Percentiles rank a stretch among this genome's conserved stretches.
These are phyloP conservation scores for Microcos paniculata DNA, from an alignment of 345 rosid genomes.

Conservation along the genomic window DNA sequence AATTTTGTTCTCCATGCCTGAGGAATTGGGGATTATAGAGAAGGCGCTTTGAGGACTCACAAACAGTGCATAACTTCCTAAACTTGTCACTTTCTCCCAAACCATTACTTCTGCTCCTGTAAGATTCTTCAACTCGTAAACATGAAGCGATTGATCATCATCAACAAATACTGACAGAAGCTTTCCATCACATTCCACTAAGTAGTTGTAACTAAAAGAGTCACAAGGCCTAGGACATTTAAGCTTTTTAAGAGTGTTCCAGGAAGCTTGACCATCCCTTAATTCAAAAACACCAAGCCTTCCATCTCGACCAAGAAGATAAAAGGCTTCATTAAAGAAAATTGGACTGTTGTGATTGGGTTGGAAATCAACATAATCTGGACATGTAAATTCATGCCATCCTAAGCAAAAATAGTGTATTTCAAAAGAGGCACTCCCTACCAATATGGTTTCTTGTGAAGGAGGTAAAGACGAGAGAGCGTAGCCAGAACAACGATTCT, in stretches of 20 bases:
- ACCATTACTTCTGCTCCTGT: not conserved
- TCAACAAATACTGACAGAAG: not conserved
- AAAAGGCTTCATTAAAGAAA: not conserved
- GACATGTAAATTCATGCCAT: not conserved
- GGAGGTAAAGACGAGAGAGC: not conserved
- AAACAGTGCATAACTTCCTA: not conserved
- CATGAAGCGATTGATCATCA: not conserved
- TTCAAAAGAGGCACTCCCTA: not conserved
- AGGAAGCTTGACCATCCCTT: not conserved
- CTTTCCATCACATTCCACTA: not conserved
- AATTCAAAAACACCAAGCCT: not conserved
- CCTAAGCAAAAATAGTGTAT: not conserved
- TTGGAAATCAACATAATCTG: not conserved
- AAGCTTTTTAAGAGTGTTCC: not conserved
- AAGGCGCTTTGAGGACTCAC: not conserved
- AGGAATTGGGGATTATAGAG: not conserved
- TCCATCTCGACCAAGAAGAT: not conserved
- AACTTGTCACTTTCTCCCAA: not conserved
- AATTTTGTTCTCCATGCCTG: not conserved
- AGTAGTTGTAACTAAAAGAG: not conserved
- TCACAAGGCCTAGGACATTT: not conserved
- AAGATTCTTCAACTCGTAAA: not conserved
- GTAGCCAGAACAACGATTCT: not conserved
- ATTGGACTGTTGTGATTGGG: not conserved
- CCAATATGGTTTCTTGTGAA: not conserved